A percentile compares a stretch with the other conserved stretches of the same genome.
phyloP scores from a whole-genome alignment of 73 alveolate genomes.

The Tetrahymena thermophila region DNA sequence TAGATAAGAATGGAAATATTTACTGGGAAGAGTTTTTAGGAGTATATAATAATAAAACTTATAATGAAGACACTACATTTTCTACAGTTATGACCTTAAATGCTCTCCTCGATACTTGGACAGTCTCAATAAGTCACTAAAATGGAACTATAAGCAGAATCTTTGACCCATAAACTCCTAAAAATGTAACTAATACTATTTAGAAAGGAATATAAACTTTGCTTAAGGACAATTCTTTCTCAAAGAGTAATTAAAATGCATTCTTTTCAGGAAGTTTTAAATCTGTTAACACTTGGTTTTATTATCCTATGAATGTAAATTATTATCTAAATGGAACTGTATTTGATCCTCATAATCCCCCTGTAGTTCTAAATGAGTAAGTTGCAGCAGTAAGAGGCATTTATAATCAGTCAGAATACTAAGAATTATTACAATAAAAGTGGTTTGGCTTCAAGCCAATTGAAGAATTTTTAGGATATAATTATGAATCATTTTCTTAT shows the following conservation, averaged over 20 bases:
- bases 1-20: neutral
- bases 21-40: neutral
- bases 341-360: neutral
- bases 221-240: neutral
- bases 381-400: neutral
- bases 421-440: neutral
- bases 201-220: neutral
- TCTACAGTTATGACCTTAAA: neutral
- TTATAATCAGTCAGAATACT: neutral
- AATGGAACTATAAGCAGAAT: neutral
- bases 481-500: neutral
- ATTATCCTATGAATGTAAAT: neutral
- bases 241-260: neutral
- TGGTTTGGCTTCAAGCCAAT: neutral
- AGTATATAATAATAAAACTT: neutral
- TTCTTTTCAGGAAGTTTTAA: neutral
- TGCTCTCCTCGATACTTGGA: neutral
- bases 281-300: neutral
- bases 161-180: neutral
- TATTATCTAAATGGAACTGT: neutral
- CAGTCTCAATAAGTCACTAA: neutral
- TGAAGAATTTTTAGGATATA: neutral
- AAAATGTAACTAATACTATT: neutral
- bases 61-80: neutral
- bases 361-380: neutral